phyloP scores from a whole-genome alignment of 768 basidiomycete species.

The Boletus tomentosulus region DNA sequence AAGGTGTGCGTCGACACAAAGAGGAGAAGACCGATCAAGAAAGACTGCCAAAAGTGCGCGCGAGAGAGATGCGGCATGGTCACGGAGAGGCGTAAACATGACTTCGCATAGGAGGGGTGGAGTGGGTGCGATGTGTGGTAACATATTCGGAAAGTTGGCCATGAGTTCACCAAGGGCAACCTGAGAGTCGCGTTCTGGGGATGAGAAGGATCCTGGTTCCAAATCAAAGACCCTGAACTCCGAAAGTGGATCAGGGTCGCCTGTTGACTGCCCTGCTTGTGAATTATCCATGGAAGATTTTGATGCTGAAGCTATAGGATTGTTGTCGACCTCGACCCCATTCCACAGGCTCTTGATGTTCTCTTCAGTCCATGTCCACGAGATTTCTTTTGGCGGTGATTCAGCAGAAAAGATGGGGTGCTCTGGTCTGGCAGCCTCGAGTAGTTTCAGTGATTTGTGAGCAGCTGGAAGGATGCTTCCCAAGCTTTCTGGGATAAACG shows the following conservation, averaged over 20 bases:
- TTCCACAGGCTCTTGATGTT: slow-evolving; percentile 10
- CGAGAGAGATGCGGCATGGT: slow-evolving; percentile 63
- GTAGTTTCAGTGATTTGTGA: slow-evolving; percentile 62
- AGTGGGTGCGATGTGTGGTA: slow-evolving; percentile 65
- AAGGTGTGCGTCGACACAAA: slow-evolving; percentile 67
- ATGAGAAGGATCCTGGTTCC: slow-evolving; percentile 50
- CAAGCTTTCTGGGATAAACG: slow-evolving; percentile 55
- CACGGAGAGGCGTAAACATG: slow-evolving; percentile 56
- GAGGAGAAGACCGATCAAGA: slow-evolving; percentile 55
- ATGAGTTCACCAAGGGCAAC: slow-evolving; percentile 46
- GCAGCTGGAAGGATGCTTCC: slow-evolving; percentile 57
- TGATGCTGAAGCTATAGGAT: no score
- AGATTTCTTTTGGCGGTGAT: slow-evolving; percentile 37
- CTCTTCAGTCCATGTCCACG: slow-evolving; percentile 40
- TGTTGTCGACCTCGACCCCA: background rate
- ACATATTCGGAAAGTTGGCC: slow-evolving; percentile 47
- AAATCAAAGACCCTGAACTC: slow-evolving; percentile 59
- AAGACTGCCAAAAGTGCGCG: slow-evolving; percentile 63
- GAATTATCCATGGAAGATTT: background rate
- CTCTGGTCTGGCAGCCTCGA: slow-evolving; percentile 60
- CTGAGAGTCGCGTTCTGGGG: slow-evolving; percentile 17
- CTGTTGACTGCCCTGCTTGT: background rate
- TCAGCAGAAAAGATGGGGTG: slow-evolving; percentile 52
- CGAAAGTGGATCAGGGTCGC: slow-evolving; percentile 34
- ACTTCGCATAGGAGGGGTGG: slow-evolving; percentile 58